Evolutionary conservation across 164 flowering plant species (phyloP), one percentile per base, ranked within the genome.

Genomic region (Magnolia changhungtana): DNA sequence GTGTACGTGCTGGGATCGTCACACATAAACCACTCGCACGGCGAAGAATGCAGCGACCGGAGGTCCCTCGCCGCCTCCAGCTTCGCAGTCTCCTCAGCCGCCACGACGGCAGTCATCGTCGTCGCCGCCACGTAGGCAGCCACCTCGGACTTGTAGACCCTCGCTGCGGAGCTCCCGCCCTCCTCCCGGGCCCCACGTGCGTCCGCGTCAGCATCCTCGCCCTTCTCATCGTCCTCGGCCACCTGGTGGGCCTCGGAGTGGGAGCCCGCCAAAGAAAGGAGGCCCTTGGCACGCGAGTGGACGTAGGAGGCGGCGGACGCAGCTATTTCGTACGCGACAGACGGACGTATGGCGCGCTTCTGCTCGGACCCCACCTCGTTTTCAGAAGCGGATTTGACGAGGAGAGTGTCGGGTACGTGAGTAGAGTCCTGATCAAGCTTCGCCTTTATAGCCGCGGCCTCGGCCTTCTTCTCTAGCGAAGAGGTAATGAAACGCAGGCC

Each of bases 11-110:
- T 80, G 1, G 81, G 77, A 74, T 96, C 96, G 76, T 96, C 99
- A 72, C 96, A 91, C 10, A 94, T 75, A 75, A 94, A 96, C 99
- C 99, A 96, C 72, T 94, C 95, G 66, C 98, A 92, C 19, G 99
- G 99, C 1, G 95, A 88, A 1, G 95, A 91, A 67, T 90, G 92
- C 71, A 90, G 87, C 19, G 99, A 94, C 59, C 82, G 96, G 45
- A 94, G 92, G 50, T 88, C 90, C 81, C 73, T 89, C 24, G 98
- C 98, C 7, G 92, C 91, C 78, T 87, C 87, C 74, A 84, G 86
- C 78, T 89, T 95, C 63, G 86, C 89, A 69, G 76, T 76, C 84
- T 93, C 96, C 73, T 86, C 90, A 0, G 98, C 99, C 1, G 95
- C 96, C 27, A 95, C 98, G 73, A 93, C 93, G 19, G 97, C 87